Evolutionary conservation across 2,329 filamentous ascomycete species (phyloP), one percentile per base, ranked within the genome.

Genomic region (Proliferodiscus dingleyae): DNA sequence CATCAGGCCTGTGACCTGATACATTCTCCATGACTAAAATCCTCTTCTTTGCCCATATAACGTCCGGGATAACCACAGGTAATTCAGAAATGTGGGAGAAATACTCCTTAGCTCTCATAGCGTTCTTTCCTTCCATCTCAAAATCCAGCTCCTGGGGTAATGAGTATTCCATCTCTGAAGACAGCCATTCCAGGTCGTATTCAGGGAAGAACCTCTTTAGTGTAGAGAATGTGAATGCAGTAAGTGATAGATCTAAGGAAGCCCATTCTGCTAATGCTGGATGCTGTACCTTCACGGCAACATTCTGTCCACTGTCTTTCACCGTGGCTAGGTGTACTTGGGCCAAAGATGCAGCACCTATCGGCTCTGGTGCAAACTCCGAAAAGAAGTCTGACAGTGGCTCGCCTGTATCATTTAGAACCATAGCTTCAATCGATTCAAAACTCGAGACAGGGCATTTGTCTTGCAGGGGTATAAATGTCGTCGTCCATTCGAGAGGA

Each of bases 231-330:
- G 90, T 94, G 60, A 93, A 94, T 29, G 79, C 73, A 4, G 93
- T 98, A 50, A 98, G 72, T 2, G 83, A 81, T 54, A 97, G 75
- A 65, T 98, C 93, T 9, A 98, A 73, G 21, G 83, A 86, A 13
- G 89, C 85, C 88, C 89, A 98, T 66, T 94, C 85, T 51, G 89
- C 87, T 45, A 98, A 71, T 3, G 80, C 77, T 1, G 93, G 93
- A 68, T 98, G 93, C 64, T 98, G 93, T 9, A 98, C 85, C 68
- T 98, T 98, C 59, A 98, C 93, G 0, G 93, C 93, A 8, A 98
- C 93, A 60, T 82, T 84, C 65, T 89, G 85, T 5, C 88, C 88
- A 0, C 81, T 88, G 50, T 85, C 87, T 58, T 84, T 88, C 43
- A 96, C 71, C 1, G 81, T 88, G 5, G 91, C 93, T 36, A 91